These are phyloP conservation scores for Areca catechu DNA, from an alignment of 176 grass and related monocot genomes.

Conservation along the genomic window DNA sequence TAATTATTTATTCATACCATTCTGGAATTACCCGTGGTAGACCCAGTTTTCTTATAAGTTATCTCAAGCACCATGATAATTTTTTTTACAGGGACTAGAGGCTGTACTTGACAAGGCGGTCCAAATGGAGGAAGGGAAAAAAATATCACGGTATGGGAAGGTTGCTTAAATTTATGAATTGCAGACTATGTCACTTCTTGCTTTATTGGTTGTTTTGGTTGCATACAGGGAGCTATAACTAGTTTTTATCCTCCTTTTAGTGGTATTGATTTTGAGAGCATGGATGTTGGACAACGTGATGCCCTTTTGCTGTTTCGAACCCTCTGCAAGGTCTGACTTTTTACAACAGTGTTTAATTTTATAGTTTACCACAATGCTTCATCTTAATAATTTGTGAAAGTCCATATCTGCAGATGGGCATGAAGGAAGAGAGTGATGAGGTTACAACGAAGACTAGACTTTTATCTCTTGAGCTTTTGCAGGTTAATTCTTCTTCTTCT, in stretches of 20 bases:
- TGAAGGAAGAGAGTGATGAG: constrained; percentile 99
- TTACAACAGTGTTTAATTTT: constrained; percentile 23
- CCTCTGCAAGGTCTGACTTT: constrained; percentile 79
- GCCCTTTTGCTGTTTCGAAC: constrained; percentile 88
- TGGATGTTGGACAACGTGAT: constrained; percentile 84
- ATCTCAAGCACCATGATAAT: neutral
- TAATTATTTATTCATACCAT: too few relatives aligned
- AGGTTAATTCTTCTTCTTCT: constrained; percentile 39
- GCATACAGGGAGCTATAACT: neutral
- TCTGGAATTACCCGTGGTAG: too few relatives aligned
- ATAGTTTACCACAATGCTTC: neutral
- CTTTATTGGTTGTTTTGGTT: neutral
- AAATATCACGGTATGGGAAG: constrained; percentile 63
- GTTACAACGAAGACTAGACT: constrained; percentile 91
- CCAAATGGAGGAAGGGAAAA: constrained; percentile 95
- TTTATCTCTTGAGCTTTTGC: constrained; percentile 92
- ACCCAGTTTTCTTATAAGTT: too few relatives aligned
- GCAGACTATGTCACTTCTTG: neutral
- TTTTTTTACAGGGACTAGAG: constrained; percentile 73
- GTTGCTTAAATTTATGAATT: constrained; percentile 20
- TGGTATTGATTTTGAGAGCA: constrained; percentile 83
- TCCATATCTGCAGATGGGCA: constrained; percentile 66
- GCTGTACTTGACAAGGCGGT: constrained; percentile 97
- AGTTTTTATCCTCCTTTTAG: constrained; percentile 20
- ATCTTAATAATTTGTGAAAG: constrained; percentile 12